phyloP scores from a whole-genome alignment of 306 rosid genomes.

The Ammopiptanthus mongolicus region DNA sequence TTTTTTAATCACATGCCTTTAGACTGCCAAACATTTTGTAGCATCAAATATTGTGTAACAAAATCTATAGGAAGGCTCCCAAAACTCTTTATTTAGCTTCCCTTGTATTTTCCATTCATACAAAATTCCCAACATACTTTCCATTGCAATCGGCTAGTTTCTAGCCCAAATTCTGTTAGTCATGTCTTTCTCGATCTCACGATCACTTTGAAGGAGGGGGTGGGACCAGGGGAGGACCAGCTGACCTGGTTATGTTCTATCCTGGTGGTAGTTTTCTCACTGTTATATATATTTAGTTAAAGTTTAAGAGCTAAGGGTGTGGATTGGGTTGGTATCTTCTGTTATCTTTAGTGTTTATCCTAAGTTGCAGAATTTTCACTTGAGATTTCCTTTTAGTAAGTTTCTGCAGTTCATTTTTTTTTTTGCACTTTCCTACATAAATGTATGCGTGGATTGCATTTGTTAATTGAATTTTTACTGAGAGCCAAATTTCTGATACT shows the following conservation, averaged over 20 bases:
- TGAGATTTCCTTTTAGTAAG: not conserved
- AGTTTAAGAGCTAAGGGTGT: not conserved
- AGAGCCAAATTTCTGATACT: not conserved
- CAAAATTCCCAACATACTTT: not conserved
- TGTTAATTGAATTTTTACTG: not conserved
- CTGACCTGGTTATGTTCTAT: not conserved
- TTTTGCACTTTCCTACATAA: not conserved
- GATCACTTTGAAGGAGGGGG: not conserved
- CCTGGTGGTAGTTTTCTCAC: slow-evolving; percentile 7
- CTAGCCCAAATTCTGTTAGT: not conserved
- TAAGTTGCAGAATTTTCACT: not conserved
- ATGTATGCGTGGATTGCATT: not conserved
- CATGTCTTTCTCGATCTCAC: not conserved
- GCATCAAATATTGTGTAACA: not conserved
- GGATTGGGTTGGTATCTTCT: not conserved
- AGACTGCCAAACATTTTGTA: not conserved
- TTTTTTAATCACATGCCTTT: too few species aligned
- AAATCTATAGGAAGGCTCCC: not conserved
- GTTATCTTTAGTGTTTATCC: slow-evolving; percentile 3
- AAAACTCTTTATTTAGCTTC: not conserved
- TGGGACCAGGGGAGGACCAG: not conserved
- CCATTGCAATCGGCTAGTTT: not conserved
- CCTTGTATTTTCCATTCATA: not conserved
- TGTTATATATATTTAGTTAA: too few species aligned
- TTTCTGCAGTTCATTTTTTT: not conserved